Conservation (phyloP, 371 early-diverging fungal species). For the Apophysomyces variabilis region DNA sequence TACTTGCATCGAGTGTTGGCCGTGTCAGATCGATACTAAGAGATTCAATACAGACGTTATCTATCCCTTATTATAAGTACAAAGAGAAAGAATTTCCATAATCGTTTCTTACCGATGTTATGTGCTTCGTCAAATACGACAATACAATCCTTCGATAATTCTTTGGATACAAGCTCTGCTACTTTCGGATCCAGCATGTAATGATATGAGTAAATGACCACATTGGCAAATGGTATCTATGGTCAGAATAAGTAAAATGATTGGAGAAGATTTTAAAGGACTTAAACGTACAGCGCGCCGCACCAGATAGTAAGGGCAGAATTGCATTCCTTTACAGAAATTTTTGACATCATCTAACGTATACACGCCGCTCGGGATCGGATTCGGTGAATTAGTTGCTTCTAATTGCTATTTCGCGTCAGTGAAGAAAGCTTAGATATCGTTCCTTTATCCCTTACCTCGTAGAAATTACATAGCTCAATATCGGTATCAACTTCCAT, state of each 20-base stretch:
- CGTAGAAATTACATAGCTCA: constrained; percentile 85
- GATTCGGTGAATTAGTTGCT: constrained; percentile 67
- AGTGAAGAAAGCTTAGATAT: neutral
- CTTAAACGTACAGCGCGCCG: constrained; percentile 72
- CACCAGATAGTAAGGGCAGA: constrained; percentile 97
- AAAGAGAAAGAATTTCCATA: neutral
- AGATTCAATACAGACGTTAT: constrained; percentile 98
- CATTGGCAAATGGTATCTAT: constrained; percentile 90
- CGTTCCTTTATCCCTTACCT: constrained; percentile 45
- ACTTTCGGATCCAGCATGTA: constrained; percentile 99
- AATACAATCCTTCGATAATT: constrained; percentile 93
- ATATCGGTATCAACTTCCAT: constrained; percentile 51
- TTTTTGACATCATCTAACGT: constrained; percentile 93
- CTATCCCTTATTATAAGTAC: constrained; percentile 38
- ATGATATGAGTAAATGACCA: constrained; percentile 99
- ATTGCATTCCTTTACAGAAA: constrained; percentile 71
- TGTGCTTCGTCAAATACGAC: constrained; percentile 99
- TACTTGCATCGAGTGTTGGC: constrained; percentile 89
- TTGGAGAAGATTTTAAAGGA: neutral
- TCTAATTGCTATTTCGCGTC: constrained; percentile 57
- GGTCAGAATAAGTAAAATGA: neutral
- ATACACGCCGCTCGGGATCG: constrained; percentile 93
- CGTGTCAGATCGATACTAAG: constrained; percentile 94
- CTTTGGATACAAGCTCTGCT: constrained; percentile 94
- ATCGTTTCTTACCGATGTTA: constrained; percentile 89